phyloP scores from a whole-genome alignment of 2,329 filamentous ascomycete genomes.

The Talaromyces sp. region DNA sequence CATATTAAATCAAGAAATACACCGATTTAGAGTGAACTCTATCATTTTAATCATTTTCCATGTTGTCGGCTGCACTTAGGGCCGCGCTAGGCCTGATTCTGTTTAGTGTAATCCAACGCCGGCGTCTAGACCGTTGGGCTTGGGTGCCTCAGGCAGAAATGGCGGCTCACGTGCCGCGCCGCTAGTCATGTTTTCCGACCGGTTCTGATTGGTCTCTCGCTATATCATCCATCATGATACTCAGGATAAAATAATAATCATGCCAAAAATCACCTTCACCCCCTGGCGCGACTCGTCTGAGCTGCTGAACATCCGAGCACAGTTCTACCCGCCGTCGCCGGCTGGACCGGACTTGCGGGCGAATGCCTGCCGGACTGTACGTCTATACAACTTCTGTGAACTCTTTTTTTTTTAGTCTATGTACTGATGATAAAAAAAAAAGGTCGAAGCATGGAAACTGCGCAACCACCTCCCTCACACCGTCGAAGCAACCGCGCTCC shows the following conservation, averaged over 20 bases:
- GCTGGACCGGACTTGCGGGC: constrained; percentile 34
- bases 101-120: not conserved
- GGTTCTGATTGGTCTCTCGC: not conserved
- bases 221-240: not conserved
- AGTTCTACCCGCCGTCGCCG: constrained; percentile 33
- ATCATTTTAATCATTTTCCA: not conserved
- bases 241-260: constrained; percentile 9
- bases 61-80: not conserved
- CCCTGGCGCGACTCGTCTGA: constrained; percentile 37
- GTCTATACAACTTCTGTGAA: constrained; percentile 2
- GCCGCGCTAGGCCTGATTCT: not conserved
- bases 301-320: constrained; percentile 30
- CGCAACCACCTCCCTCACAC: constrained; percentile 41
- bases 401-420: not conserved
- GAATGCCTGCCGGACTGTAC: constrained; percentile 36
- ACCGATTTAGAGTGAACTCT: not conserved
- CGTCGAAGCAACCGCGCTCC: constrained; percentile 41
- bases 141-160: not conserved
- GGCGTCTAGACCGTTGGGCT: not conserved
- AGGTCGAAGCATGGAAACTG: constrained; percentile 43
- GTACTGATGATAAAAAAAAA: not conserved
- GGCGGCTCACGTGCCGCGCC: not conserved
- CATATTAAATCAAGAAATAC: not conserved
- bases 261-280: constrained; percentile 38
- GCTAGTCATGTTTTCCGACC: not conserved